Conservation (phyloP, 768 basidiomycete species). For the Tubosaeta sp. region DNA sequence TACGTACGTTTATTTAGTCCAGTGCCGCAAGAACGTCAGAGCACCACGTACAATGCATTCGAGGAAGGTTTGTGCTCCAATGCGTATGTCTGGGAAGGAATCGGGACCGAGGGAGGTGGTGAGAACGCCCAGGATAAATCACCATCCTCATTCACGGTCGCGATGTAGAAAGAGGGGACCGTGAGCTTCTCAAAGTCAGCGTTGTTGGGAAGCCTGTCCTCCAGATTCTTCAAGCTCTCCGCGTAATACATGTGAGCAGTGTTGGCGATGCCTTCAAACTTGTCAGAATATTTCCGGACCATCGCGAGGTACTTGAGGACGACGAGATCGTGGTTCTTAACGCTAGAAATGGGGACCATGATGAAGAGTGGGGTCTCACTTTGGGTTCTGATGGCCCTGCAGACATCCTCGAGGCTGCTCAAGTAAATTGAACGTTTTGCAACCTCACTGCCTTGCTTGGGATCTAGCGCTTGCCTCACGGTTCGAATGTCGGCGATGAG, state of each 20-base stretch:
- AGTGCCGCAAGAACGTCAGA: no score
- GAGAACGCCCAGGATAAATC: background rate
- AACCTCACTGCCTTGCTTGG: background rate
- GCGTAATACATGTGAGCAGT: background rate
- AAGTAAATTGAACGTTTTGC: background rate
- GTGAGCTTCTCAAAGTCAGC: background rate
- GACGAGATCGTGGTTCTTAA: background rate
- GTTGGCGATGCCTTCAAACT: background rate
- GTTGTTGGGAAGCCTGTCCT: background rate
- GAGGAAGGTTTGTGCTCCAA: no score
- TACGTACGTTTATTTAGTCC: no score
- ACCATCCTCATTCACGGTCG: background rate
- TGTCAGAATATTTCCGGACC: background rate
- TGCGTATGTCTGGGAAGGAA: no score
- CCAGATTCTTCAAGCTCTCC: background rate
- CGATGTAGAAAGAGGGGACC: background rate
- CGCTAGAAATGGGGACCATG: background rate
- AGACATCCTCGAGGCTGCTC: background rate
- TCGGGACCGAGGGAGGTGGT: background rate
- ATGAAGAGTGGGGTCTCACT: background rate
- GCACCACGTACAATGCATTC: no score
- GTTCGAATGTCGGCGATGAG: background rate
- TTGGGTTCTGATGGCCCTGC: background rate
- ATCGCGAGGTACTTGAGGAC: background rate
- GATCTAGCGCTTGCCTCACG: background rate